A percentile compares a stretch with the other conserved stretches of the same genome.
Evolutionary conservation across 768 basidiomycete species (phyloP).

Genomic region (Roridomyces roridus): DNA sequence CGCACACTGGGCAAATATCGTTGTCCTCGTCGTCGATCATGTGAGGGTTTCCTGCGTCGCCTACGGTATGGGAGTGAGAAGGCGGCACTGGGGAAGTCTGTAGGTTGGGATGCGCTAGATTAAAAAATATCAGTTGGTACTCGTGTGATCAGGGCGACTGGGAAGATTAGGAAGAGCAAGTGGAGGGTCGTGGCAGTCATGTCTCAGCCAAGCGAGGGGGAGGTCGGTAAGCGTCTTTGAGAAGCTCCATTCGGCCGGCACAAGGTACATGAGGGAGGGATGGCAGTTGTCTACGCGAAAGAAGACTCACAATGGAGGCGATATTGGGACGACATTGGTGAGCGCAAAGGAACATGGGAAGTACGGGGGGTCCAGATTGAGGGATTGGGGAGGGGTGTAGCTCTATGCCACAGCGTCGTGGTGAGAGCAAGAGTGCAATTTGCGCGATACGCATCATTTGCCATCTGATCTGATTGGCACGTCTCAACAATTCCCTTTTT

Average conservation of each 20-base stretch:
- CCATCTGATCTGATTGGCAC: neutral
- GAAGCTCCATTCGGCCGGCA: neutral
- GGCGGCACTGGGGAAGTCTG: conserved; percentile 68
- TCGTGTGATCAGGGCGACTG: conserved; percentile 18
- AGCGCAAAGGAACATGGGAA: conserved; percentile 49
- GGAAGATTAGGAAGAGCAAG: conserved; percentile 9
- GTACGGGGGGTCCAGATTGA: conserved; percentile 47
- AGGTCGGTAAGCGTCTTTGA: no score
- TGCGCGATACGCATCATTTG: neutral
- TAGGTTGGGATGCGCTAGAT: conserved; percentile 46
- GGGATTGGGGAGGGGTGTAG: conserved; percentile 22
- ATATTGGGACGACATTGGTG: conserved; percentile 48
- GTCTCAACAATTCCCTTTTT: no score
- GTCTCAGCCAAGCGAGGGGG: conserved; percentile 6
- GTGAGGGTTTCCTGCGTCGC: conserved; percentile 43
- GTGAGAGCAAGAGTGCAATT: conserved; percentile 1
- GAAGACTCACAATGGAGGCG: conserved; percentile 40
- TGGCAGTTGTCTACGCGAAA: conserved; percentile 4
- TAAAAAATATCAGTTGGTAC: conserved; percentile 4
- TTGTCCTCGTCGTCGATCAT: conserved; percentile 69
- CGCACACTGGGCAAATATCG: conserved; percentile 91
- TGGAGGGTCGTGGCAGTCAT: conserved; percentile 16
- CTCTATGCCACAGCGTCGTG: conserved; percentile 18
- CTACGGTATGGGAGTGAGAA: conserved; percentile 74
- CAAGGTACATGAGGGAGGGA: neutral